These are phyloP conservation scores for Ophiostoma novo-ulmi DNA, from an alignment of 2,329 filamentous ascomycete genomes.

Conservation along the genomic window DNA sequence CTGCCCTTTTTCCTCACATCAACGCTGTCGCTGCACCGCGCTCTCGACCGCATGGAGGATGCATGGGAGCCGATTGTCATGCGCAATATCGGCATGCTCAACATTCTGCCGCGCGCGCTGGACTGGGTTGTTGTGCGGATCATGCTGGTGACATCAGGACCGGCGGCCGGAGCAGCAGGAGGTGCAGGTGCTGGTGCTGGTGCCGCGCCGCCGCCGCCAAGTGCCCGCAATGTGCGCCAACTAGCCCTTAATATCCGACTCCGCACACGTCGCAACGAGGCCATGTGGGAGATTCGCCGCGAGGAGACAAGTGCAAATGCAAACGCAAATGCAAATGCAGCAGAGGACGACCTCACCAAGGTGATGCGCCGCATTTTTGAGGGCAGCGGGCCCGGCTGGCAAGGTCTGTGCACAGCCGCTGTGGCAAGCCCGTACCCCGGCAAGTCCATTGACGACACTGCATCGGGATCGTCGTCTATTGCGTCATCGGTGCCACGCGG, in stretches of 20 bases:
- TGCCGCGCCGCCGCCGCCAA: background rate
- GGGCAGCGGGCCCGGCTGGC: conserved; percentile 42
- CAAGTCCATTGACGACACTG: background rate
- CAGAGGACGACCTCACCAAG: conserved; percentile 36
- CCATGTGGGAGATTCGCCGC: conserved; percentile 50
- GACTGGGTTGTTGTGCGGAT: conserved; percentile 52
- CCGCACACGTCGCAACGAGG: conserved; percentile 43
- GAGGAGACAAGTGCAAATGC: conserved; percentile 20
- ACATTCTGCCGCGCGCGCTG: conserved; percentile 49
- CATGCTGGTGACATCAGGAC: background rate
- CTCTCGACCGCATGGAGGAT: conserved; percentile 56
- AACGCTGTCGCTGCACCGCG: conserved; percentile 61
- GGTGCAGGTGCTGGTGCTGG: too few species aligned
- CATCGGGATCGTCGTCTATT: background rate
- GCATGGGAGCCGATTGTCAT: conserved; percentile 43
- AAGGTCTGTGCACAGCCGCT: conserved; percentile 45
- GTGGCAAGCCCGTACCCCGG: conserved; percentile 37
- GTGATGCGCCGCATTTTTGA: conserved; percentile 45
- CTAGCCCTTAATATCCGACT: conserved; percentile 52
- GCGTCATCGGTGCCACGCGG: background rate
- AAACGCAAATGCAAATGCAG: conserved; percentile 17
- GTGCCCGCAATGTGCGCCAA: conserved; percentile 31
- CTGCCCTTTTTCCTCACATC: conserved; percentile 52
- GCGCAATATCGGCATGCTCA: conserved; percentile 44
- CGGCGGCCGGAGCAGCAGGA: background rate